Base-by-base conservation (phyloP, 2,329 filamentous ascomycete genomes). In the Fusarium sp. region DNA sequence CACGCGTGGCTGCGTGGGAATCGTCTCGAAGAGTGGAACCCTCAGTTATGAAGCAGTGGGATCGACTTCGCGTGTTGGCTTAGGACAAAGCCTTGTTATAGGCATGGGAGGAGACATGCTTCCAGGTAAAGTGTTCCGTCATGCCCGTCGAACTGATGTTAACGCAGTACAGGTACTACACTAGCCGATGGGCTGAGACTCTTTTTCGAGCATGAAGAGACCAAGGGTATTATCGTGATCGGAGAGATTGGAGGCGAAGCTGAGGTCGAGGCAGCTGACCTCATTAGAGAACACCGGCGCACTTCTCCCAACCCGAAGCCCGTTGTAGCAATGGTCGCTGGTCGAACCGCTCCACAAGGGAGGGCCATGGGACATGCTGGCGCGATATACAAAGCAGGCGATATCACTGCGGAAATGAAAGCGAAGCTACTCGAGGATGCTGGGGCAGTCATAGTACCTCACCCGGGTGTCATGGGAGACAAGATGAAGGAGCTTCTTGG, bases 1-100 rank as follows among this genome's bases (percentile, higher is more conserved):
- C 26, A 63, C 56, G 2, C 85, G 88, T 1, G 92, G 92, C 1
- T 86, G 87, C 58, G 83, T 95, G 23, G 92, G 92, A 4, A 92
- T 95, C 56, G 87, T 93, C 5, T 91, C 91, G n/a, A 94, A 93
- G 76, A 93, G 91, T 1, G 92, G 92, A 2, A 95, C 92, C 1
- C 80, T 95, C 39, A 93, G 91, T 65, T 95, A 94, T 73, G 92
- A 95, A 77, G 89, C 92, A 3, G 92, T 94, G 2, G 92, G 90
- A 0, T 90, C 91, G 3, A 89, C 92, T 24, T 92, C 91, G 9
- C 84, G 89, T 64, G 89, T 88, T n/a, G 92, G 92, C 0, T 81
- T 94, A 2, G 92, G 92, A 0, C 92, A 95, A 77, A 93, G 91
- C 73, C 80, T 94, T 9, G 92, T 91, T 41, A 89, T 94, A 43